These are phyloP conservation scores for Irineochytrium annulatum DNA, from an alignment of 192 early-diverging fungal genomes.

Conservation along the genomic window DNA sequence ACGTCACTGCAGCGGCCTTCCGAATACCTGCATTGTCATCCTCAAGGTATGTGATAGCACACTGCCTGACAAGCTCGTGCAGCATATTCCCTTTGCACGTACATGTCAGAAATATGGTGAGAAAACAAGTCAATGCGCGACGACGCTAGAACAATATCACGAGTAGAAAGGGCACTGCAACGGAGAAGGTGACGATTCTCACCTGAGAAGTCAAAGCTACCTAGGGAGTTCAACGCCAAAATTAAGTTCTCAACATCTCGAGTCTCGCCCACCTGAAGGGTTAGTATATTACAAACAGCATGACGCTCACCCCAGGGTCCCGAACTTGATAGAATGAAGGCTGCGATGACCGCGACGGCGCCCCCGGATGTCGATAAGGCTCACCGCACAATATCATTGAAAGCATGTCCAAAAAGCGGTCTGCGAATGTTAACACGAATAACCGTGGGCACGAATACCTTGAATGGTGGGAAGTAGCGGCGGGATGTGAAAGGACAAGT, in stretches of 20 bases:
- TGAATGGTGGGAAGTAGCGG: conserved; percentile 80
- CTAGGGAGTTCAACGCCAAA: conserved; percentile 77
- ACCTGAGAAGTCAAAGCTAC: conserved; percentile 81
- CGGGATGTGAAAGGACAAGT: conserved; percentile 77
- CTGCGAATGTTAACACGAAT: conserved; percentile 1
- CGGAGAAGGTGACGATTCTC: too few relatives aligned
- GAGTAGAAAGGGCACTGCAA: conserved; percentile 5
- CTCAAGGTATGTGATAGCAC: conserved; percentile 75
- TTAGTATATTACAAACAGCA: background rate
- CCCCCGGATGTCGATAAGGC: conserved; percentile 72
- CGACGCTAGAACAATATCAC: too few relatives aligned
- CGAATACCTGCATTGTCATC: conserved; percentile 73
- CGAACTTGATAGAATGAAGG: conserved; percentile 5
- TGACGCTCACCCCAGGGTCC: background rate
- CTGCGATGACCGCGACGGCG: conserved; percentile 43
- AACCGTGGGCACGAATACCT: conserved; percentile 41
- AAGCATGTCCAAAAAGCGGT: conserved; percentile 47
- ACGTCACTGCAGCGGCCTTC: conserved; percentile 80
- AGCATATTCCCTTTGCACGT: conserved; percentile 57
- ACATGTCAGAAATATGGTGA: background rate
- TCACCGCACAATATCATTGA: conserved; percentile 79
- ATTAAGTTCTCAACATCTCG: conserved; percentile 73
- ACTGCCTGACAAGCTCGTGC: conserved; percentile 86
- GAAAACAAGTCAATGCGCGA: too few relatives aligned
- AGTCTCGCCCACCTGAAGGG: conserved; percentile 39